These are phyloP conservation scores for Pichia inconspicua DNA, from an alignment of 1,139 yeast genomes.

Conservation along the genomic window DNA sequence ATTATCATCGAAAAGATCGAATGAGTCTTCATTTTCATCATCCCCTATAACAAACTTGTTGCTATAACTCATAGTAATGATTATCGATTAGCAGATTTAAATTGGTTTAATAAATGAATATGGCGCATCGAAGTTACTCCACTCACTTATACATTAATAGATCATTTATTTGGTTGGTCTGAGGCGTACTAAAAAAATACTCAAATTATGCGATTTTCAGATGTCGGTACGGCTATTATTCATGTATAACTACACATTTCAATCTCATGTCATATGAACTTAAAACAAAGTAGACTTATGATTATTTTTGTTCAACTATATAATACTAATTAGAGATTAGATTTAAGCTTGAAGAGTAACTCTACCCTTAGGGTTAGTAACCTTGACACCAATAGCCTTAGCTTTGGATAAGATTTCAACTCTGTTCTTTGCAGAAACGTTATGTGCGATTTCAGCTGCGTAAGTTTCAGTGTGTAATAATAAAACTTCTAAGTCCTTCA, in stretches of 20 bases:
- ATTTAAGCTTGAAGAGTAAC: slow-evolving; percentile 92
- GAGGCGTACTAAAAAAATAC: too few relatives aligned
- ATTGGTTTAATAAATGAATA: background rate
- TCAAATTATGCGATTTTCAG: too few relatives aligned
- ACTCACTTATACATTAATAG: too few relatives aligned
- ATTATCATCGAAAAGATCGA: slow-evolving; percentile 5
- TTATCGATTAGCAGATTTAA: background rate
- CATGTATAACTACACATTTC: too few relatives aligned
- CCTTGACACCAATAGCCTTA: slow-evolving; percentile 96
- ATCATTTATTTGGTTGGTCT: too few relatives aligned
- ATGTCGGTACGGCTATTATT: too few relatives aligned
- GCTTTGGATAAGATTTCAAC: slow-evolving; percentile 95
- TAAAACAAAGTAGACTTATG: background rate
- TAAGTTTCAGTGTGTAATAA: slow-evolving; percentile 96
- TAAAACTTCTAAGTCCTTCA: slow-evolving; percentile 89
- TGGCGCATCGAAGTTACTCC: background rate
- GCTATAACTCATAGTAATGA: slow-evolving; percentile 11
- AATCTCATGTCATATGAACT: too few relatives aligned
- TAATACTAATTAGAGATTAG: slow-evolving; percentile 9
- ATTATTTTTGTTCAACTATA: slow-evolving; percentile 8
- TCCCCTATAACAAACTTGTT: slow-evolving; percentile 14
- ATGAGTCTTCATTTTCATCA: slow-evolving; percentile 14
- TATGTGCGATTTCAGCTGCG: slow-evolving; percentile 99
- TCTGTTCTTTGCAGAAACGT: slow-evolving; percentile 97
- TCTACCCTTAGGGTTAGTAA: slow-evolving; percentile 99